Percentiles rank a stretch among this genome's conserved stretches.
Conservation (phyloP, 331 rosid species). For the Prunus yedoensis region DNA sequence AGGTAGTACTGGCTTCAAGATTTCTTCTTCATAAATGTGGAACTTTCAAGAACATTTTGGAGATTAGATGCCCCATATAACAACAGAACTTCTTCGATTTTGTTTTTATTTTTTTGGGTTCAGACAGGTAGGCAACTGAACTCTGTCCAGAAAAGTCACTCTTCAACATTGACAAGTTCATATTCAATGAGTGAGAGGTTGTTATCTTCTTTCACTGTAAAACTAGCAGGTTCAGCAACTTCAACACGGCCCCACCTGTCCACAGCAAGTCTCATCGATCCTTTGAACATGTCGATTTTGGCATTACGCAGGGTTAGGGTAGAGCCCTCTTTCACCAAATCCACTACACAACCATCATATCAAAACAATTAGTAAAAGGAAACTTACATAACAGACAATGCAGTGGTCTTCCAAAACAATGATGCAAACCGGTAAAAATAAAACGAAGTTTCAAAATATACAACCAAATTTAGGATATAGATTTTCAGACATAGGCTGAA, state of each 20-base stretch:
- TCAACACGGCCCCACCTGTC: slow-evolving; percentile 99
- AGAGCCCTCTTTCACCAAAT: slow-evolving; percentile 77
- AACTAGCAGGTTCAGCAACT: slow-evolving; percentile 73
- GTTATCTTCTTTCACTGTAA: slow-evolving; percentile 89
- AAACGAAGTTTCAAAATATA: background rate
- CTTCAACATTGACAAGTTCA: slow-evolving; percentile 89
- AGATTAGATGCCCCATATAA: slow-evolving; percentile 39
- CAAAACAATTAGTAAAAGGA: slow-evolving; percentile 5
- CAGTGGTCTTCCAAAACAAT: background rate
- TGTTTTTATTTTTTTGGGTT: slow-evolving; percentile 52
- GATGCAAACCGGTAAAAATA: background rate
- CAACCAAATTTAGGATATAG: background rate
- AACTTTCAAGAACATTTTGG: slow-evolving; percentile 34
- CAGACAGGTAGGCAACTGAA: slow-evolving; percentile 33
- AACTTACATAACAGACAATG: background rate
- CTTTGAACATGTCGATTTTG: slow-evolving; percentile 93
- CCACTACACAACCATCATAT: slow-evolving; percentile 55
- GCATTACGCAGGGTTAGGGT: slow-evolving; percentile 80
- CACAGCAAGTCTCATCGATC: slow-evolving; percentile 97
- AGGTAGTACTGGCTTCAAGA: slow-evolving; percentile 48
- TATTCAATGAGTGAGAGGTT: slow-evolving; percentile 86
- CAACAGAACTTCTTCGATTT: slow-evolving; percentile 46
- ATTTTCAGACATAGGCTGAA: background rate
- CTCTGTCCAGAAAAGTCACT: slow-evolving; percentile 43
- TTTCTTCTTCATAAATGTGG: slow-evolving; percentile 46